Base-by-base conservation (phyloP, 2,329 filamentous ascomycete genomes). In the Trichoderma sp. region DNA sequence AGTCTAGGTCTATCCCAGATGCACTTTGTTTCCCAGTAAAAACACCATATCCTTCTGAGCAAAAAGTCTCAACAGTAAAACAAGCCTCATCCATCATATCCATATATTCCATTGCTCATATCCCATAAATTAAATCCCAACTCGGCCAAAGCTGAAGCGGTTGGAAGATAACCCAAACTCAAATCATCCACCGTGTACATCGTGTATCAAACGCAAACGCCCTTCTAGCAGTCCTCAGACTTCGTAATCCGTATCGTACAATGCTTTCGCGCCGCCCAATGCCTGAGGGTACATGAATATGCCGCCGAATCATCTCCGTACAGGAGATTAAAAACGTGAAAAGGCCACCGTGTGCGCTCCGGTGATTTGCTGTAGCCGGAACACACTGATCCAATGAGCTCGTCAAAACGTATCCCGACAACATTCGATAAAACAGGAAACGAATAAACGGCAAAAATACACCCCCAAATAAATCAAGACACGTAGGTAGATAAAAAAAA, bases 1-100 rank as follows among this genome's bases (percentile, higher is more conserved):
- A 61, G 39, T 61, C 58, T 61, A 61, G 29, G n/a, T 61, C 58
- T 61, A 61, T 61, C 58, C 42, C n/a, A 61, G 58, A 48, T 50
- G 58, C 58, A 61, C 58, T 35, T 25, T 60, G 57, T 32, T 35
- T 35, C 34, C 32, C 42, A 10, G n/a, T n/a, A 22, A 29, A 27
- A 37, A 34, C 29, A 61, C 42, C 58, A 57, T 39, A 9, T 56
- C 53, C 53, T n/a, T 35, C 54, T 35, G 17, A 57, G 39, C 19
- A 50, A 50, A 25, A n/a, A 34, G n/a, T 48, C 19, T 19, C 42
- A 50, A 61, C 22, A n/a, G 12, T 6, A 35, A 35, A n/a, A 50
- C n/a, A 22, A 19, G 32, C 42, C 29, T 50, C 54, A 17, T 50
- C 58, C 58, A 61, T 25, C 58, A 34, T 48, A 27, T 35, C 12